Conservation (phyloP, 768 basidiomycete species). For the Ephemerocybe angulata region DNA sequence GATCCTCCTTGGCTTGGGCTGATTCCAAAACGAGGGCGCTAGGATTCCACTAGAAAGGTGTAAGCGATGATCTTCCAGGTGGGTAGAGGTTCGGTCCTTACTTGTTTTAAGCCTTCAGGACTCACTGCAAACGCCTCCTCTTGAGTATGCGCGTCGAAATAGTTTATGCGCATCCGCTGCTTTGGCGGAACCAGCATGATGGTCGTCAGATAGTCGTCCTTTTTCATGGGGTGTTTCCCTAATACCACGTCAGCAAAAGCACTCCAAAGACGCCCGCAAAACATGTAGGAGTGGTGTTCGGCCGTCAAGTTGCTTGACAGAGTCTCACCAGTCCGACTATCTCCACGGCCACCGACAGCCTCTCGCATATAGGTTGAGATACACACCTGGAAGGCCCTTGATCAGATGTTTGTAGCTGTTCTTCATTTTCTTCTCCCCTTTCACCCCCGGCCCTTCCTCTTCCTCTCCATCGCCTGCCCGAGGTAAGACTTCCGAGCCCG, state of each 20-base stretch:
- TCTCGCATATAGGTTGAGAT: background rate
- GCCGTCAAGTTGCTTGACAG: too few relatives aligned
- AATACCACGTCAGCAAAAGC: too few relatives aligned
- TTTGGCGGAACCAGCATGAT: slow-evolving; percentile 71
- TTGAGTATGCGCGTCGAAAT: slow-evolving; percentile 65
- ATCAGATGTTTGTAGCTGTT: slow-evolving; percentile 76
- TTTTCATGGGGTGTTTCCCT: slow-evolving; percentile 82
- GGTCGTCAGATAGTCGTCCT: slow-evolving; percentile 65
- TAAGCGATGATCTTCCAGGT: slow-evolving; percentile 6
- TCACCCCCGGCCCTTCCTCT: slow-evolving; percentile 51
- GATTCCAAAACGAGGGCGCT: slow-evolving; percentile 60
- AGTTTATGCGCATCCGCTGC: slow-evolving; percentile 57
- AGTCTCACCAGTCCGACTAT: too few relatives aligned
- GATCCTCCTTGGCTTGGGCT: slow-evolving; percentile 71
- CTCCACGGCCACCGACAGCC: slow-evolving; percentile 8
- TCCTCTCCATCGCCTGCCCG: slow-evolving; percentile 44
- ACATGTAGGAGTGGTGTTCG: background rate
- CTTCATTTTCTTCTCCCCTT: slow-evolving; percentile 69
- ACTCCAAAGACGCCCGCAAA: too few relatives aligned
- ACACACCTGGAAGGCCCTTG: slow-evolving; percentile 68
- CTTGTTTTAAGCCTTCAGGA: slow-evolving; percentile 69
- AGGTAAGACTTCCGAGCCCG: slow-evolving; percentile 29
- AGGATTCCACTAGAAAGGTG: slow-evolving; percentile 57
- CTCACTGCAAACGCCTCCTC: slow-evolving; percentile 71
- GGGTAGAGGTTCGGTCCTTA: slow-evolving; percentile 34